phyloP scores from a whole-genome alignment of 139 green algal species.

The Cymbomonas tetramitiformis region DNA sequence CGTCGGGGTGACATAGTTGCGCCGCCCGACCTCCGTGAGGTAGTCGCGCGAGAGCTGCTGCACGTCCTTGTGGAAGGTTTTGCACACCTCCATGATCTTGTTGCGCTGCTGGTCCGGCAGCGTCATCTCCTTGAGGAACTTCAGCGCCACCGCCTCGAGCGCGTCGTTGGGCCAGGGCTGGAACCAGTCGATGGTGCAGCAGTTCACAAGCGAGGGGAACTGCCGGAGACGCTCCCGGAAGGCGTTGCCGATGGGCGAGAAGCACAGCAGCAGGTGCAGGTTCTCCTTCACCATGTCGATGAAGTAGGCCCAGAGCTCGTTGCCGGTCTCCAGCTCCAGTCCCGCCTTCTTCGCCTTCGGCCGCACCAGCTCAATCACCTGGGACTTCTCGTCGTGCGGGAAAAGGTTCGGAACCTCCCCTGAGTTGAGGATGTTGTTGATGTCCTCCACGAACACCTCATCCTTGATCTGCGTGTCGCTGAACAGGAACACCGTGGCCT shows the following conservation, averaged over 20 bases:
- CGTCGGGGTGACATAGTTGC: constrained; percentile 34
- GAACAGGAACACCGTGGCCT: constrained; percentile 24
- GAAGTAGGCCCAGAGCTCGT: constrained; percentile 25
- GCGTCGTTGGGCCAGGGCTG: constrained; percentile 28
- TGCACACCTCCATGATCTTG: constrained; percentile 40
- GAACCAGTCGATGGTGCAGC: constrained; percentile 45
- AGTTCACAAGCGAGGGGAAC: constrained; percentile 47
- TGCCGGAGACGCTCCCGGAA: constrained; percentile 35
- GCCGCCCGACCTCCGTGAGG: constrained; percentile 6
- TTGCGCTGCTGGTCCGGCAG: constrained; percentile 18
- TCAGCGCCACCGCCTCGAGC: constrained; percentile 27
- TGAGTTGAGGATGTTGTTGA: constrained; percentile 30
- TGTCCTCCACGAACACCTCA: constrained; percentile 30
- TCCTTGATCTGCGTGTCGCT: constrained; percentile 27
- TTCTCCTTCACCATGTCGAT: constrained; percentile 7
- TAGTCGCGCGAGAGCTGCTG: constrained; percentile 21
- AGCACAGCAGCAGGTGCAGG: constrained; percentile 27
- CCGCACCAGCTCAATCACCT: constrained; percentile 36
- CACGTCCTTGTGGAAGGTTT: constrained; percentile 38
- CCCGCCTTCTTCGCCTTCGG: constrained; percentile 11
- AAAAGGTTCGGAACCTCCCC: constrained; percentile 50
- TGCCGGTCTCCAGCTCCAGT: constrained; percentile 24
- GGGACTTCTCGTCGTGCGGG: constrained; percentile 46
- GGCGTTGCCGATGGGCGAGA: constrained; percentile 22
- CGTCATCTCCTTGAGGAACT: constrained; percentile 22